Percentiles rank a stretch among this genome's conserved stretches.
Conservation (phyloP, 768 basidiomycete species). For the Coprinopsis cinerea region DNA sequence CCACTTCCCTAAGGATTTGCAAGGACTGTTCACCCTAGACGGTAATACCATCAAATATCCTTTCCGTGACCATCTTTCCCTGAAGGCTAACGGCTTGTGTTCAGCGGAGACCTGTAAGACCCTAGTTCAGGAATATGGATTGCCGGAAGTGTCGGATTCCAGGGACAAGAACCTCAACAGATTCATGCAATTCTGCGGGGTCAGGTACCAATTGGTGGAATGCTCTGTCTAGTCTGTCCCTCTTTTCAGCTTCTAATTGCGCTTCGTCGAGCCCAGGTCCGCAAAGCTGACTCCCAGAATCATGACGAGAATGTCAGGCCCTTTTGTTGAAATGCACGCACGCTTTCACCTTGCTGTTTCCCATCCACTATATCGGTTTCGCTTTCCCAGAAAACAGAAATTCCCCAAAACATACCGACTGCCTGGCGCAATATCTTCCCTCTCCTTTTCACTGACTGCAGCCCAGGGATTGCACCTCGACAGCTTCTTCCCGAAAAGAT, state of each 20-base stretch:
- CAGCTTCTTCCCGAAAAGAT: too few relatives aligned
- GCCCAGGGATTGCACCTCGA: background rate
- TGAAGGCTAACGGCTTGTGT: background rate
- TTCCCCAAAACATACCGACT: too few relatives aligned
- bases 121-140: slow-evolving; percentile 33
- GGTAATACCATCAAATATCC: slow-evolving; percentile 28
- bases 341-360: too few relatives aligned
- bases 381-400: too few relatives aligned
- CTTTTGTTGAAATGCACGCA: too few relatives aligned
- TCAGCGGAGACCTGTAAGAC: slow-evolving; percentile 28
- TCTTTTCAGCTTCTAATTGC: background rate
- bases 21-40: slow-evolving; percentile 45
- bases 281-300: background rate
- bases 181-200: slow-evolving; percentile 52
- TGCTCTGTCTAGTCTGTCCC: slow-evolving; percentile 6
- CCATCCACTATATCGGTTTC: too few relatives aligned
- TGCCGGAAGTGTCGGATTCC: slow-evolving; percentile 30
- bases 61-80: background rate
- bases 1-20: slow-evolving; percentile 46
- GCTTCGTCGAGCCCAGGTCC: background rate
- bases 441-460: background rate
- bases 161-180: slow-evolving; percentile 47
- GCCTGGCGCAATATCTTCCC: background rate
- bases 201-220: slow-evolving; percentile 53
- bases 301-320: background rate